phyloP scores from a whole-genome alignment of 1,284 basidiomycete species.

The Testicularia cyperi region DNA sequence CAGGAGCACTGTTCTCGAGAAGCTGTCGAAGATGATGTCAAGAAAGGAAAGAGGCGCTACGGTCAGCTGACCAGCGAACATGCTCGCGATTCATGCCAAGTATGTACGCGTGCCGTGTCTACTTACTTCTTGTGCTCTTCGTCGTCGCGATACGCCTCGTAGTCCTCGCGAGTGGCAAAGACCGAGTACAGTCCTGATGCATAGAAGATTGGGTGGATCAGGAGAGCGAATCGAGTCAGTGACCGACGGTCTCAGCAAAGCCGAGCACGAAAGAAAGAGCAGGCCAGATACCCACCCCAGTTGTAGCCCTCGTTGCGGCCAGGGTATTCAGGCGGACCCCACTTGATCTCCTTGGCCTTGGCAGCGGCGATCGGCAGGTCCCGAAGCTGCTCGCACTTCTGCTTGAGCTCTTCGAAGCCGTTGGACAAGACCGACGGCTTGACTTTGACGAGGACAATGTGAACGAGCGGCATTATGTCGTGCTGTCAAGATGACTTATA shows the following conservation, averaged over 20 bases:
- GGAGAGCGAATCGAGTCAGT: too few relatives aligned
- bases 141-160: conserved; percentile 49
- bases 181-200: conserved; percentile 41
- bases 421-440: conserved; percentile 47
- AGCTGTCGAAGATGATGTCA: conserved; percentile 19
- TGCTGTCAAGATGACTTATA: neutral
- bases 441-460: conserved; percentile 54
- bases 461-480: conserved; percentile 41
- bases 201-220: neutral
- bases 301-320: conserved; percentile 49
- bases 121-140: conserved; percentile 55
- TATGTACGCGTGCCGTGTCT: too few relatives aligned
- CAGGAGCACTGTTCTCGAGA: conserved; percentile 44
- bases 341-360: conserved; percentile 42
- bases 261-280: neutral
- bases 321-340: conserved; percentile 47
- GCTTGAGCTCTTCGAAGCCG: conserved; percentile 51
- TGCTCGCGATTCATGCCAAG: too few relatives aligned
- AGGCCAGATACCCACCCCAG: conserved; percentile 31
- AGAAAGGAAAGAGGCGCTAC: neutral
- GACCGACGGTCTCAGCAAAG: too few relatives aligned
- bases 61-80: conserved; percentile 1
- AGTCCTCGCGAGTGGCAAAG: conserved; percentile 40
- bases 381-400: conserved; percentile 41
- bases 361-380: conserved; percentile 39